Percentiles rank a stretch among this genome's conserved stretches.
Evolutionary conservation across 768 basidiomycete genomes (phyloP).

Genomic region (Termitomyces sp.): DNA sequence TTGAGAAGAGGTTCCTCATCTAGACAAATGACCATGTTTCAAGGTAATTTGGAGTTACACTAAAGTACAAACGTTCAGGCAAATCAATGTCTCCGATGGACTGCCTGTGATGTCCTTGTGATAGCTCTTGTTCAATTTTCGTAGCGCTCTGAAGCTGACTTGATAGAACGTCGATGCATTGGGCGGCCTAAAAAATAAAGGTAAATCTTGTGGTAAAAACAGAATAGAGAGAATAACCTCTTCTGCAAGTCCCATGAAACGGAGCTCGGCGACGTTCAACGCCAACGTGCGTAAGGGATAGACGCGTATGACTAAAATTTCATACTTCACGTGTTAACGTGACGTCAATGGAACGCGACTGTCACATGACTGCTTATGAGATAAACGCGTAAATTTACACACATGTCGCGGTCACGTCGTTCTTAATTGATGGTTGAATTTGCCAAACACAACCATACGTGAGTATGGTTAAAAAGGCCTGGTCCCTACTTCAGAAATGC

Average conservation of each 20-base stretch:
- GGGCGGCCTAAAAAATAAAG: background rate
- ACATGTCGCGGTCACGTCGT: conserved; percentile 24
- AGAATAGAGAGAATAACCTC: background rate
- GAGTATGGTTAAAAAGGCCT: too few relatives aligned
- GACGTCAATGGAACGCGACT: background rate
- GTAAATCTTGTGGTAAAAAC: background rate
- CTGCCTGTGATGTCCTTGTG: conserved; percentile 28
- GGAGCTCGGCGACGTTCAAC: background rate
- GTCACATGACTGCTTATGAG: background rate
- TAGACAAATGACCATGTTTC: conserved; percentile 19
- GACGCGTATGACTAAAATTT: conserved; percentile 6
- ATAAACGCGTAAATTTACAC: conserved; percentile 18
- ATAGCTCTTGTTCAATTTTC: background rate
- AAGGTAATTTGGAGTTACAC: background rate
- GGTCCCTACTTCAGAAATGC: too few relatives aligned
- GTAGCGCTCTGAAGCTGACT: background rate
- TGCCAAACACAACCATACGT: too few relatives aligned
- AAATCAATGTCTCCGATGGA: conserved; percentile 73
- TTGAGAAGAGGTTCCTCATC: conserved; percentile 81
- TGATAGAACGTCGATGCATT: conserved; percentile 9
- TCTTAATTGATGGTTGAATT: too few relatives aligned
- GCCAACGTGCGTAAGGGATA: background rate
- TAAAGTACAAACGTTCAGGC: conserved; percentile 47
- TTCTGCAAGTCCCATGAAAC: conserved; percentile 1
- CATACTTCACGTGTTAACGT: background rate